These are phyloP conservation scores for Ganoderma sinense DNA, from an alignment of 1,284 basidiomycete genomes.

Conservation along the genomic window DNA sequence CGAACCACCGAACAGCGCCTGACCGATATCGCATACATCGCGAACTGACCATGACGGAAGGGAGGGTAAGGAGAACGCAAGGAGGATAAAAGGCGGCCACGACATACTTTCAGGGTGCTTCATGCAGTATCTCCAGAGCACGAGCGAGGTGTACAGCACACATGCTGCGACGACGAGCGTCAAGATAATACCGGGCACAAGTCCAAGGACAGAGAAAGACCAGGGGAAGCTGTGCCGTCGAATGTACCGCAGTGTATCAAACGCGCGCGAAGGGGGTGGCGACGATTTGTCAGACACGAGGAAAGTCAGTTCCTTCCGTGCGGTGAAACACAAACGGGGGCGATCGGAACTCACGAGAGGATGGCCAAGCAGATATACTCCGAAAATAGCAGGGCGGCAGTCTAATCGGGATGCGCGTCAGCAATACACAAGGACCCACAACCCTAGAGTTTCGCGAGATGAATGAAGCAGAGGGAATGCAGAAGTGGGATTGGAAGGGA, in stretches of 20 bases:
- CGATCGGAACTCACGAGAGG: constrained; percentile 44
- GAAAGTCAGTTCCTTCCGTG: neutral
- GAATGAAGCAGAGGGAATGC: neutral
- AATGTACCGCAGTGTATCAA: constrained; percentile 3
- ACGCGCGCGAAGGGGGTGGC: neutral
- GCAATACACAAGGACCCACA: constrained; percentile 6
- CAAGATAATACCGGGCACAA: constrained; percentile 57
- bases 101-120: constrained; percentile 54
- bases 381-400: constrained; percentile 55
- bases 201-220: constrained; percentile 63
- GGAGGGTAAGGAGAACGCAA: neutral
- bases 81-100: neutral
- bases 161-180: constrained; percentile 48
- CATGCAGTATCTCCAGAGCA: constrained; percentile 67
- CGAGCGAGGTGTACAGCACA: constrained; percentile 51
- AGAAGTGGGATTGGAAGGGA: neutral
- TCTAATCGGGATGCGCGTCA: constrained; percentile 36
- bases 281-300: neutral
- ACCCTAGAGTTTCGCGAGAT: neutral
- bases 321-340: neutral
- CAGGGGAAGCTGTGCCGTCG: constrained; percentile 19
- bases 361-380: constrained; percentile 61
- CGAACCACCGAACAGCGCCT: constrained; percentile 56
- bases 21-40: constrained; percentile 73
- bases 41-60: constrained; percentile 35